A percentile compares a stretch with the other conserved stretches of the same genome.
Evolutionary conservation across 2,329 filamentous ascomycete species (phyloP).

Genomic region (Phialophora expanda): DNA sequence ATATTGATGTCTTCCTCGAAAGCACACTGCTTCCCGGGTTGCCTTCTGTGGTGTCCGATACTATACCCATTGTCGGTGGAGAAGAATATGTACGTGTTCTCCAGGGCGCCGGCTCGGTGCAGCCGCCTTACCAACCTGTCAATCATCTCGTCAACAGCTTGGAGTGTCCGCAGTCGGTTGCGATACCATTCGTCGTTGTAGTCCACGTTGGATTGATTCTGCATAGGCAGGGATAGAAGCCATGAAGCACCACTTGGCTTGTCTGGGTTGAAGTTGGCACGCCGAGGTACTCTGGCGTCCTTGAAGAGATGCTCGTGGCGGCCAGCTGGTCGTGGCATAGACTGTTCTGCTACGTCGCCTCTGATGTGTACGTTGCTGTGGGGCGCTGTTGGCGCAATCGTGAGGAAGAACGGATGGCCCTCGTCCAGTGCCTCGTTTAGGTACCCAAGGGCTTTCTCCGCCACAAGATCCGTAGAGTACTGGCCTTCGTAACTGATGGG

Average conservation of each 20-base stretch:
- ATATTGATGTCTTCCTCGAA: constrained; percentile 67
- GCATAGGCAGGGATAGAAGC: constrained; percentile 51
- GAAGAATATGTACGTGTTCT: constrained; percentile 65
- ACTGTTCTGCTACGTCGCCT: constrained; percentile 38
- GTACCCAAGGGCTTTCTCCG: constrained; percentile 63
- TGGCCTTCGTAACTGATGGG: constrained; percentile 62
- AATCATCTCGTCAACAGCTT: constrained; percentile 62
- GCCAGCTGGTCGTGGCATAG: constrained; percentile 53
- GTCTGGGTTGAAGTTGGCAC: constrained; percentile 69
- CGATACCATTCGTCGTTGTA: constrained; percentile 62
- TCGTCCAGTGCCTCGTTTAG: constrained; percentile 63
- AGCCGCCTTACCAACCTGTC: constrained; percentile 52
- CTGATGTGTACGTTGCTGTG: constrained; percentile 61
- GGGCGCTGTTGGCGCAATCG: constrained; percentile 69
- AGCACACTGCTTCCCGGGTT: constrained; percentile 63
- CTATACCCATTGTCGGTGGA: constrained; percentile 67
- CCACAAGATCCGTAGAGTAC: constrained; percentile 65
- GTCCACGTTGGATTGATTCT: constrained; percentile 55
- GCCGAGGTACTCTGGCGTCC: constrained; percentile 64
- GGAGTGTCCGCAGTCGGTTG: constrained; percentile 55
- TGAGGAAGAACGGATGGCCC: constrained; percentile 68
- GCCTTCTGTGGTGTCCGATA: constrained; percentile 63
- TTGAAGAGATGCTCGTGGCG: constrained; percentile 68
- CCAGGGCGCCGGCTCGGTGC: constrained; percentile 49
- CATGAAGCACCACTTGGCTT: constrained; percentile 56